Conservation (phyloP, 805 yeast species). For the Wickerhamomyces hampshirensis region DNA sequence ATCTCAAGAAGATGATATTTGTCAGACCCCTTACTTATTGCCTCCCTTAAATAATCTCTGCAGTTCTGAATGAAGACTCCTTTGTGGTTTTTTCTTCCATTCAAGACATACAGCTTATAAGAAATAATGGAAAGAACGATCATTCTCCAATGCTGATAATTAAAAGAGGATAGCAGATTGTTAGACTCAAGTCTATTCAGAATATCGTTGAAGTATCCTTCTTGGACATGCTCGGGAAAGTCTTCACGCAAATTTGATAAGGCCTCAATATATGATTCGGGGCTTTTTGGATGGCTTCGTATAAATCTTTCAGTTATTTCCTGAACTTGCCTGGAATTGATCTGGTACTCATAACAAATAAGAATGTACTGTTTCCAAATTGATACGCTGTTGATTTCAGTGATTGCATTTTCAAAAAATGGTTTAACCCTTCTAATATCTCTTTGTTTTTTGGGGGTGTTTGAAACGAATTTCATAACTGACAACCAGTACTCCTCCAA, state of each 20-base stretch:
- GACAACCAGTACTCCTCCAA: conserved; percentile 8
- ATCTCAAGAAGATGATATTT: conserved; percentile 41
- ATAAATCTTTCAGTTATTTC: conserved; percentile 3
- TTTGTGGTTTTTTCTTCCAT: background rate
- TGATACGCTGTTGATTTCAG: conserved; percentile 1
- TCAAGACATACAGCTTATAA: conserved; percentile 7
- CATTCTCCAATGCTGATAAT: conserved; percentile 32
- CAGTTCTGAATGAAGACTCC: background rate
- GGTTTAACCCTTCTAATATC: conserved; percentile 1
- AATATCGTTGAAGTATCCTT: background rate
- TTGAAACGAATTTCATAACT: conserved; percentile 1
- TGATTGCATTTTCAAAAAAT: conserved; percentile 15
- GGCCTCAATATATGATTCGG: conserved; percentile 12
- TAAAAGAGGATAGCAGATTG: background rate
- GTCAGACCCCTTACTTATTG: conserved; percentile 21
- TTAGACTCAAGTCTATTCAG: conserved; percentile 1
- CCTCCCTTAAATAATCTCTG: conserved; percentile 2
- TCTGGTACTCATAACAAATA: conserved; percentile 7
- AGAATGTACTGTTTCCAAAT: conserved; percentile 13
- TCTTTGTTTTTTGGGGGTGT: conserved; percentile 11
- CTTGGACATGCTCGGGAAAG: background rate
- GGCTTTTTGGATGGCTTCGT: conserved; percentile 8
- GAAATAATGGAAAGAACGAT: conserved; percentile 26
- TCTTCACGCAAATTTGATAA: conserved; percentile 5
- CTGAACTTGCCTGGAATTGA: background rate